phyloP scores from a whole-genome alignment of 441 rosid species.

The Corymbia citriodora region DNA sequence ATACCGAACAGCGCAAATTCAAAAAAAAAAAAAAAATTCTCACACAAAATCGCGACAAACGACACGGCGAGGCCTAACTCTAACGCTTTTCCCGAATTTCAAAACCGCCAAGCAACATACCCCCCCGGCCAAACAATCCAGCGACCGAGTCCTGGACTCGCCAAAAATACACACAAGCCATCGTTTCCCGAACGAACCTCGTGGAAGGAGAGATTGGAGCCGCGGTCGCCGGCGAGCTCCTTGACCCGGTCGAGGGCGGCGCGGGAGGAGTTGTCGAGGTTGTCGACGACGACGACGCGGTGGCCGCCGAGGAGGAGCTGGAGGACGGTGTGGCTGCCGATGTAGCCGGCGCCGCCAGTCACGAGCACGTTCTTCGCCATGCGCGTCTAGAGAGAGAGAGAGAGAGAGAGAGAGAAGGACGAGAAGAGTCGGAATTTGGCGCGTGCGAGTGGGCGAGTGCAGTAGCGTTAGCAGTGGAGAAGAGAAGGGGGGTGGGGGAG shows the following conservation, averaged over 20 bases:
- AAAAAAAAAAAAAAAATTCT: not conserved
- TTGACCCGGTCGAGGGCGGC: conserved; percentile 52
- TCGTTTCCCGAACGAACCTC: conserved; percentile 28
- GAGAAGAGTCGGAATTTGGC: not conserved
- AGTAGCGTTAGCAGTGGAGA: not conserved
- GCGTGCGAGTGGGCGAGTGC: not conserved
- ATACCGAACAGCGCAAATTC: not conserved
- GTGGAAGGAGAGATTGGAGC: conserved; percentile 46
- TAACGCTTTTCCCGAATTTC: not conserved
- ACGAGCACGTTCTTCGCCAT: conserved; percentile 60
- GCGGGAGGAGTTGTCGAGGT: conserved; percentile 67
- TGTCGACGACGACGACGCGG: conserved; percentile 65
- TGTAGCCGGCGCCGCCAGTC: conserved; percentile 94
- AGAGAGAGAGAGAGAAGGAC: not conserved
- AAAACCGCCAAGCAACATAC: not conserved
- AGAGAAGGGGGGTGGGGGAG: not conserved
- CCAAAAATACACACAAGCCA: not conserved
- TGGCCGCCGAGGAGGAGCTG: conserved; percentile 67
- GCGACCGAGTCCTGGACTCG: not conserved
- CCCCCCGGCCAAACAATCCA: not conserved
- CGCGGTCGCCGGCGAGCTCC: conserved; percentile 55
- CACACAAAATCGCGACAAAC: not conserved
- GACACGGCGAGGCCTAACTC: not conserved
- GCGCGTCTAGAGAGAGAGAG: not conserved
- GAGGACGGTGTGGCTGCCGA: conserved; percentile 89